These are phyloP conservation scores for Kodamaea lidongshanica DNA, from an alignment of 805 yeast genomes.

Conservation along the genomic window DNA sequence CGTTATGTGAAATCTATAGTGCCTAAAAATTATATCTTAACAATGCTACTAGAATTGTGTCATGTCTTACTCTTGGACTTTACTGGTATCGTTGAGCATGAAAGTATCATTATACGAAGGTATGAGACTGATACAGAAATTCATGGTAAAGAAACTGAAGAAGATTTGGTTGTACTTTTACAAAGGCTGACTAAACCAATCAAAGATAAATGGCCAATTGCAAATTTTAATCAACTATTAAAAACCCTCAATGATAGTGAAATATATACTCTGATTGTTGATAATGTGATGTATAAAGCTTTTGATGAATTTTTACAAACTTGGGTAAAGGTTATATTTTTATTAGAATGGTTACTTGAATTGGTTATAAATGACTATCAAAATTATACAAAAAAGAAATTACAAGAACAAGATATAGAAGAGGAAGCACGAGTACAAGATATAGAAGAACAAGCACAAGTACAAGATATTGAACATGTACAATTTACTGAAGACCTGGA, in stretches of 20 bases:
- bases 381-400: no score
- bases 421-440: no score
- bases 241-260: constrained; percentile 10
- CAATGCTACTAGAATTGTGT: constrained; percentile 10
- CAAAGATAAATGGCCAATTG: constrained; percentile 7
- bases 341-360: constrained; percentile 20
- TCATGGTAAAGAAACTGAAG: not conserved
- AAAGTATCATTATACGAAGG: constrained; percentile 6
- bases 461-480: no score
- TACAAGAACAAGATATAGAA: no score
- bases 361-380: constrained; percentile 7
- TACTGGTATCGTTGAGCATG: constrained; percentile 11
- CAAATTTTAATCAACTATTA: constrained; percentile 8
- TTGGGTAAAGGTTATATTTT: constrained; percentile 22
- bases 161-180: constrained; percentile 1
- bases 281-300: constrained; percentile 16
- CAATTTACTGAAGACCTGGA: no score
- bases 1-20: not conserved
- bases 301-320: constrained; percentile 16
- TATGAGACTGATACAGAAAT: not conserved
- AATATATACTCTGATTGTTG: constrained; percentile 12
- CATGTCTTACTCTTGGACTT: constrained; percentile 10
- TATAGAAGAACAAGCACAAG: no score
- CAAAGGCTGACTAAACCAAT: not conserved
- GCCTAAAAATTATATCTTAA: constrained; percentile 6